Conservation (phyloP, 441 rosid species). For the California macrophylla region DNA sequence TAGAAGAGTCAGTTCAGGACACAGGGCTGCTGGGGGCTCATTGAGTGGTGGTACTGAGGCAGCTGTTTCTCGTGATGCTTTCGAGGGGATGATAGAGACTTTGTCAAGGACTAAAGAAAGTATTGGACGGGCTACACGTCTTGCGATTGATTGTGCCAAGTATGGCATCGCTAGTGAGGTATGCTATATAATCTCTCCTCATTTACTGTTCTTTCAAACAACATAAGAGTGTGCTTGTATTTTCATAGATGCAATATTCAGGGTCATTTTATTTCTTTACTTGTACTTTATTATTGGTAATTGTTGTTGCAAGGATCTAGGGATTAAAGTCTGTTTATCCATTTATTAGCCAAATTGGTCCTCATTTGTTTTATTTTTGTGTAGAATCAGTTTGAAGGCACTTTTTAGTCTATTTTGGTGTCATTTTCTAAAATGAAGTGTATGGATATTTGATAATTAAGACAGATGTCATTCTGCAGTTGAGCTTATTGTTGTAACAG, state of each 20-base stretch:
- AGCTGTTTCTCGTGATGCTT: slow-evolving; percentile 95
- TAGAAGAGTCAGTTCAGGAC: slow-evolving; percentile 61
- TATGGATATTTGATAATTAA: background rate
- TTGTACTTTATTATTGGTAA: background rate
- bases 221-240: background rate
- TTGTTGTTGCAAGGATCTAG: background rate
- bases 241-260: background rate
- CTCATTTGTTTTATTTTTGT: background rate
- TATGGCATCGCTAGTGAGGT: slow-evolving; percentile 97
- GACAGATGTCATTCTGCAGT: background rate
- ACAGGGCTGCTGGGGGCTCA: slow-evolving; percentile 56
- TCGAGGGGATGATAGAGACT: slow-evolving; percentile 99
- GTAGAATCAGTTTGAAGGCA: background rate
- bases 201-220: background rate
- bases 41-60: slow-evolving; percentile 94
- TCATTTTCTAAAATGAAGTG: background rate
- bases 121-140: slow-evolving; percentile 98
- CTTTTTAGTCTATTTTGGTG: background rate
- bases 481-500: background rate
- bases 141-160: slow-evolving; percentile 97
- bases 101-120: slow-evolving; percentile 96
- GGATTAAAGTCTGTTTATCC: background rate
- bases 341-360: background rate
- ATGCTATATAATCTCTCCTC: slow-evolving; percentile 11
- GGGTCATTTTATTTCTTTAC: background rate